Evolutionary conservation across 2,329 filamentous ascomycete species (phyloP).

Genomic region (Ophiostoma sp.): DNA sequence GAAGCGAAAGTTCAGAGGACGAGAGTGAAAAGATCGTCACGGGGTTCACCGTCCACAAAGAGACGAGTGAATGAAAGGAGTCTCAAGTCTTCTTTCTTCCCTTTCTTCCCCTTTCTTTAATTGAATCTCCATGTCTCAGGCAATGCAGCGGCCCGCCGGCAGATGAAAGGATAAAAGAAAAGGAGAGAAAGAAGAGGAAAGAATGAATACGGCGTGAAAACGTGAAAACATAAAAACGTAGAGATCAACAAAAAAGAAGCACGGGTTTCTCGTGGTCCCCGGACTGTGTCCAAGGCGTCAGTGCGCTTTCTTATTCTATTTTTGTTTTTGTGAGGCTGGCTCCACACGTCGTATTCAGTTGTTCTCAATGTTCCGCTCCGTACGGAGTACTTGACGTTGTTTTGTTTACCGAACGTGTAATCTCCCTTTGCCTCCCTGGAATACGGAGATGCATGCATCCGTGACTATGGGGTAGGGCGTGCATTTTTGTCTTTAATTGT

Average conservation of each 20-base stretch:
- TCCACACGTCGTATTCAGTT: background rate
- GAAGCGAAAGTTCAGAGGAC: background rate
- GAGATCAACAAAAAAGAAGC: constrained; percentile 1
- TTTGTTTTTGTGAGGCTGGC: background rate
- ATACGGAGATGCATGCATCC: background rate
- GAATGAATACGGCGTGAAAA: background rate
- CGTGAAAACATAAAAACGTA: background rate
- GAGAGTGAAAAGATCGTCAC: background rate
- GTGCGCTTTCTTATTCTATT: background rate
- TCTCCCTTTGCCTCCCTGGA: constrained; percentile 11
- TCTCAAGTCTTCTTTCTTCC: background rate
- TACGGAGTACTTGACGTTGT: background rate
- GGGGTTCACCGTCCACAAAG: constrained; percentile 20
- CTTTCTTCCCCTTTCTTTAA: background rate
- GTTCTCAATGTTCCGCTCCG: too few species aligned
- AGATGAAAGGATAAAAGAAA: background rate
- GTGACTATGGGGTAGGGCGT: constrained; percentile 1
- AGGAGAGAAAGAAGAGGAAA: background rate
- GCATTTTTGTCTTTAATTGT: background rate
- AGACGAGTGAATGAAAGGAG: background rate
- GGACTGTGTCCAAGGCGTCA: background rate
- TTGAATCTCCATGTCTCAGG: background rate
- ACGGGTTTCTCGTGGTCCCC: constrained; percentile 1
- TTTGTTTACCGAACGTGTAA: background rate
- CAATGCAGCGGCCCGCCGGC: background rate